phyloP scores from a whole-genome alignment of 2,329 filamentous ascomycete genomes.

The Trichoderma endophyticum region DNA sequence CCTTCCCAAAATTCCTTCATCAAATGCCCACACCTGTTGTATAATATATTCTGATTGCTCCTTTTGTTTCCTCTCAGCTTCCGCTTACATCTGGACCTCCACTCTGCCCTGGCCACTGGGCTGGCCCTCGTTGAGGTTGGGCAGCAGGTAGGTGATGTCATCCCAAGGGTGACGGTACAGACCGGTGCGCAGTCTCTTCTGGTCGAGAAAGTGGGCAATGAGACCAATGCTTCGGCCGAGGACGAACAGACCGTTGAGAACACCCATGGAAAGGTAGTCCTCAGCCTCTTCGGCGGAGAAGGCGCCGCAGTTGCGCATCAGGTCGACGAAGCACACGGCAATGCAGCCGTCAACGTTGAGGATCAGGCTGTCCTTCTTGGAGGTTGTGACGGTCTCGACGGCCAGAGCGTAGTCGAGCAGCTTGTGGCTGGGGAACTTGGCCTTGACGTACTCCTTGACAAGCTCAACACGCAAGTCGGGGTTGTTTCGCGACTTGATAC shows the following conservation, averaged over 20 bases:
- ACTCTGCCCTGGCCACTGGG: constrained; percentile 81
- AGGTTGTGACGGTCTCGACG: constrained; percentile 96
- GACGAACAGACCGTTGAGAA: constrained; percentile 98
- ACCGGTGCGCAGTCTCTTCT: constrained; percentile 98
- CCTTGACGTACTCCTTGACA: constrained; percentile 97
- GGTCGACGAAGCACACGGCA: constrained; percentile 97
- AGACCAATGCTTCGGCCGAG: constrained; percentile 95
- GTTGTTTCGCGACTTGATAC: constrained; percentile 99
- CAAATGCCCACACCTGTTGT: constrained; percentile 30
- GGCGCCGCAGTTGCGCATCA: constrained; percentile 95
- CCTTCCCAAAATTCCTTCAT: constrained; percentile 28
- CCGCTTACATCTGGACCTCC: constrained; percentile 71
- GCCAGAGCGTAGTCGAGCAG: constrained; percentile 98
- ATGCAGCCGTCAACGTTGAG: constrained; percentile 98
- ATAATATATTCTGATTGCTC: constrained; percentile 29
- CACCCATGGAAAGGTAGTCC: constrained; percentile 98
- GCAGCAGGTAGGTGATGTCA: constrained; percentile 93
- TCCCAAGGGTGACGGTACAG: constrained; percentile 99
- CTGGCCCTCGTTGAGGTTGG: constrained; percentile 68
- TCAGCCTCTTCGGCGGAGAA: constrained; percentile 96
- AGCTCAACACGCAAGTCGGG: constrained; percentile 99
- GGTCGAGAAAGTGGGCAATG: constrained; percentile 99
- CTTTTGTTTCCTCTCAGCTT: constrained; percentile 21
- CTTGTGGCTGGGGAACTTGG: constrained; percentile 97
- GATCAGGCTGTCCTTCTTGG: constrained; percentile 99